A percentile compares a stretch with the other conserved stretches of the same genome.
Evolutionary conservation across 768 basidiomycete species (phyloP).

Genomic region (Leccinellum luteum): DNA sequence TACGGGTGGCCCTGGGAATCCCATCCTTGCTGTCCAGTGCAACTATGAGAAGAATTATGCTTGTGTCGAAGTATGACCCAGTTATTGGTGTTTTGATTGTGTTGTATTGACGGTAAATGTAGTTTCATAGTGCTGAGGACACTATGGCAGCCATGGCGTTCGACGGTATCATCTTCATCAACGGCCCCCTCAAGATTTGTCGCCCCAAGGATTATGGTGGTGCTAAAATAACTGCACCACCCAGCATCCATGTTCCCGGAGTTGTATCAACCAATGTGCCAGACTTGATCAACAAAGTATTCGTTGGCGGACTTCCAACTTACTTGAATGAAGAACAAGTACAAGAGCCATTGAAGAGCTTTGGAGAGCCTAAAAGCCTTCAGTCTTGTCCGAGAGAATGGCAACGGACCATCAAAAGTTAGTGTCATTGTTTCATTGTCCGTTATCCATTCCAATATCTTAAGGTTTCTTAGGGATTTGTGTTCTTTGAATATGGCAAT

Average conservation of each 20-base stretch:
- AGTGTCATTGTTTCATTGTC: constrained; percentile 6
- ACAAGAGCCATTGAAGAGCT: constrained; percentile 94
- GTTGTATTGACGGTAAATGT: constrained; percentile 13
- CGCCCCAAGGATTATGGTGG: constrained; percentile 97
- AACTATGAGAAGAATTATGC: constrained; percentile 99
- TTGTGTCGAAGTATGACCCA: constrained; percentile 81
- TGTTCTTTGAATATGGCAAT: constrained; percentile 98
- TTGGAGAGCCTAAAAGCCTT: constrained; percentile 95
- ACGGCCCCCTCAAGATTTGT: constrained; percentile 93
- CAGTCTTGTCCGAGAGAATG: constrained; percentile 95
- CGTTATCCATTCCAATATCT: not conserved
- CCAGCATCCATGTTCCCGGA: constrained; percentile 83
- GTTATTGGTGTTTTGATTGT: not conserved
- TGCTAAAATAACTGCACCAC: constrained; percentile 53
- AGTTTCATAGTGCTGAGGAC: constrained; percentile 98
- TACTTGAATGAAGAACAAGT: constrained; percentile 99
- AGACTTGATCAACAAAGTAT: constrained; percentile 97
- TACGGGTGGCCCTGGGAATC: constrained; percentile 85
- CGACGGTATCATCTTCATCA: constrained; percentile 95
- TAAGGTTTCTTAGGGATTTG: constrained; percentile 72
- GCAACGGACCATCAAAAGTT: constrained; percentile 86
- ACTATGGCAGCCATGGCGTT: constrained; percentile 96
- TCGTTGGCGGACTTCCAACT: constrained; percentile 91
- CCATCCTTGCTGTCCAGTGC: constrained; percentile 90
- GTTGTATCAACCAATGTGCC: constrained; percentile 96